Evolutionary conservation across 2,329 filamentous ascomycete species (phyloP), one percentile per base, ranked within the genome.

Genomic region (Claviceps africana): DNA sequence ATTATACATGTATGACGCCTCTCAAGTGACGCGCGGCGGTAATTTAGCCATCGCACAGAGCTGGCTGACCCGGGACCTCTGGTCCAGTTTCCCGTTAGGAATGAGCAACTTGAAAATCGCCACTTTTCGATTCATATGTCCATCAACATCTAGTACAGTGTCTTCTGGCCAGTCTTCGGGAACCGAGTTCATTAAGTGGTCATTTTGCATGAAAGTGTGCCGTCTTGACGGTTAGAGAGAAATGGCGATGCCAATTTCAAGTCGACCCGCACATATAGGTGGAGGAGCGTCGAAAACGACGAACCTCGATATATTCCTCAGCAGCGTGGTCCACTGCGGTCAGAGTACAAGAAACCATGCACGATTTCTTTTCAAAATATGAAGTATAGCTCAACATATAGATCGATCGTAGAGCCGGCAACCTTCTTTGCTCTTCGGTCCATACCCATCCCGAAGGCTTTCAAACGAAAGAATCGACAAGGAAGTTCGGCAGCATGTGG

Each of bases 401-500:
- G 4, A 37, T 9, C 11, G 10, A 19, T 25, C n/a, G 4, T 8
- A 37, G 25, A 45, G 3, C 15, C 30, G 7, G 35, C 7, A 6
- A 37, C 17, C 17, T 37, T 37, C 35, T 37, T 37, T n/a, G 17
- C 6, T 17, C 15, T n/a, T 13, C 33, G 33, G 33, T 35, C 33
- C 33, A 3, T 3, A 35, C 33, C 33, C 33, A 17, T 3, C 13
- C 33, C 33, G 13, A 13, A 15, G 33, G 13, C 33, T 35, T 13
- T 15, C 11, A 15, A 35, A 35, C 13, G 53, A 60, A 56, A 52
- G 55, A 55, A 45, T 53, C 10, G 25, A 25, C 25, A 25, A 42
- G 55, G 46, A 53, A 66, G 43, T 61, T 64, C 67, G 54, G 58
- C 65, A 67, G 65, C 60, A 62, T 67, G 65, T 67, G 65, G 64